Evolutionary conservation across 1,284 basidiomycete species (phyloP), one percentile per base, ranked within the genome.

Genomic region (Ceratobasidium sp.): DNA sequence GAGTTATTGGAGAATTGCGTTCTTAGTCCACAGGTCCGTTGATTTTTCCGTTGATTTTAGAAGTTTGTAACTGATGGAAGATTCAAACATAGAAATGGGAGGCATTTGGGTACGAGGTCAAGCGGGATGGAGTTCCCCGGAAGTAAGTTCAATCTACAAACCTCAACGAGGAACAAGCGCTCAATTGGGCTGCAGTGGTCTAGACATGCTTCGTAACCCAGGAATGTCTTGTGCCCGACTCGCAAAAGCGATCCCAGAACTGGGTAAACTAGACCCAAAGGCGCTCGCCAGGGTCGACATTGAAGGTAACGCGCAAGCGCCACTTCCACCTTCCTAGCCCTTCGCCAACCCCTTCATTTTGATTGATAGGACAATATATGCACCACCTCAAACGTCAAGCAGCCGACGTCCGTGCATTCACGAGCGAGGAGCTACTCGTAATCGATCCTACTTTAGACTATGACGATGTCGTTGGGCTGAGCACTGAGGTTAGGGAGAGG

Each of bases 371-470:
- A 6, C 84, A 84, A 60, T 94, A 94, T 79, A 84, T 84, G 60
- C 85, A 87, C 0, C 89, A 91, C 77, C 84, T 95, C 0, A 80
- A 82, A 44, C 87, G 94, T 3, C 94, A 96, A 83, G 86, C 87
- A 75, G 89, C 91, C 6, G 93, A 95, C 79, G 82, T 96, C n/a
- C 86, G 87, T n/a, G 84, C 87, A 7, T 96, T 96, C 82, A 84
- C 89, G 79, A 86, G 90, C 72, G 94, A 96, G 73, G 93, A 96
- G 80, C 84, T 86, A n/a, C 85, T 95, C 17, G 67, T 86, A 19
- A 86, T 97, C 15, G 89, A 93, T 79, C 87, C 90, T 0, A 79
- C 86, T 19, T 86, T 95, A 81, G 89, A 96, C 80, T 97, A 95
- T 79, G 80, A 82, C 1, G 74, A 81, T 4, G 85, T 97, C 0